These are phyloP conservation scores for Achlya hypogyna DNA, from an alignment of 352 stramenopile genomes.

Conservation along the genomic window DNA sequence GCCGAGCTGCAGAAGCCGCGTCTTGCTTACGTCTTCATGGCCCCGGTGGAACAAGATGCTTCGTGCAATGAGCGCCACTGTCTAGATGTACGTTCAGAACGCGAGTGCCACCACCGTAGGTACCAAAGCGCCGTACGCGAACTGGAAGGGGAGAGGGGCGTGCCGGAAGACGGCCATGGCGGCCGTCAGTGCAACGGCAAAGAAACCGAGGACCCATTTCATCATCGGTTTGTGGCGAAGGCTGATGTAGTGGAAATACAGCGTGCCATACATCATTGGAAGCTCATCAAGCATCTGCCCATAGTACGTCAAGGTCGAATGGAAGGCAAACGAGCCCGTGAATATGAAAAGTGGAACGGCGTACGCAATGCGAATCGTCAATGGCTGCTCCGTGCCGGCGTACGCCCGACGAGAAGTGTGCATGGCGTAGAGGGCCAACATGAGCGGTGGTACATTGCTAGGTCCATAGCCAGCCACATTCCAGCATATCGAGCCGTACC, in stretches of 20 bases:
- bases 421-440: constrained; percentile 15
- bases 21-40: neutral
- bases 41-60: neutral
- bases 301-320: constrained; percentile 8
- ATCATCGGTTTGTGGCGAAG: constrained; percentile 4
- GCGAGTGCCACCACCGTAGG: neutral
- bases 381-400: neutral
- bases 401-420: constrained; percentile 7
- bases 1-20: constrained; percentile 3
- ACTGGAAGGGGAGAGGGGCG: constrained; percentile 2
- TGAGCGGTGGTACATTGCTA: constrained; percentile 14
- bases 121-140: constrained; percentile 11
- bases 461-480: neutral
- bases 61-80: neutral
- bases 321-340: constrained; percentile 16
- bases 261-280: constrained; percentile 12
- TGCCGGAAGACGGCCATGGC: constrained; percentile 5
- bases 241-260: constrained; percentile 19
- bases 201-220: neutral
- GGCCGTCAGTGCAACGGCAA: neutral
- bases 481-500: neutral
- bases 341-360: constrained; percentile 10
- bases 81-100: neutral
- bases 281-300: constrained; percentile 15
- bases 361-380: constrained; percentile 12